Conservation (phyloP, 106 monocot genomes). For the Chionographis japonica region DNA sequence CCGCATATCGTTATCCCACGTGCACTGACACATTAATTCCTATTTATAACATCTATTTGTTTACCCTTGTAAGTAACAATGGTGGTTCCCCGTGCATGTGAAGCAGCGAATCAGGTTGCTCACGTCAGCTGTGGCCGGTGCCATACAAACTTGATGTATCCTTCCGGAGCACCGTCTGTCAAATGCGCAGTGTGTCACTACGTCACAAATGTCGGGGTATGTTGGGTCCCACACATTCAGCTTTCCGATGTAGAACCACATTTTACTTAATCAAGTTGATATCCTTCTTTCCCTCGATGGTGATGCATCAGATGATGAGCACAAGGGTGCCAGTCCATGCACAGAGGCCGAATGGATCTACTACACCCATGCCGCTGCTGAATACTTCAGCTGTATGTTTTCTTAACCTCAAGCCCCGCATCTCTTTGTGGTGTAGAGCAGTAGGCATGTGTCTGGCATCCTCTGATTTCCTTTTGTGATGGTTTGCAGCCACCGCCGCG, state of each 20-base stretch:
- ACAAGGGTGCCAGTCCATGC: conserved; percentile 13
- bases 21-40: too few relatives aligned
- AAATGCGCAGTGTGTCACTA: conserved; percentile 61
- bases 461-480: background rate
- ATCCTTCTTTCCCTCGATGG: background rate
- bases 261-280: background rate
- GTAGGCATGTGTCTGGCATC: background rate
- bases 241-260: background rate
- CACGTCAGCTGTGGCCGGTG: conserved; percentile 60
- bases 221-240: background rate
- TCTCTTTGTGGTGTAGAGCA: background rate
- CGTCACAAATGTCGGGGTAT: conserved; percentile 51
- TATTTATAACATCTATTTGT: too few relatives aligned
- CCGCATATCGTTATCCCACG: too few relatives aligned
- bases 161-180: conserved; percentile 61
- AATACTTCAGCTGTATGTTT: conserved; percentile 26
- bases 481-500: conserved; percentile 2
- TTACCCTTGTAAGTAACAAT: too few relatives aligned
- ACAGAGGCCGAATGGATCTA: conserved; percentile 15
- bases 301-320: conserved; percentile 7
- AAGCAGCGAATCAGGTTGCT: conserved; percentile 44
- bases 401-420: too few relatives aligned
- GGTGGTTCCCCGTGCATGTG: background rate
- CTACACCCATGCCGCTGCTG: background rate
- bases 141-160: conserved; percentile 54